Evolutionary conservation across 768 basidiomycete species (phyloP), one percentile per base, ranked within the genome.

Genomic region (Lenzites betulinus): DNA sequence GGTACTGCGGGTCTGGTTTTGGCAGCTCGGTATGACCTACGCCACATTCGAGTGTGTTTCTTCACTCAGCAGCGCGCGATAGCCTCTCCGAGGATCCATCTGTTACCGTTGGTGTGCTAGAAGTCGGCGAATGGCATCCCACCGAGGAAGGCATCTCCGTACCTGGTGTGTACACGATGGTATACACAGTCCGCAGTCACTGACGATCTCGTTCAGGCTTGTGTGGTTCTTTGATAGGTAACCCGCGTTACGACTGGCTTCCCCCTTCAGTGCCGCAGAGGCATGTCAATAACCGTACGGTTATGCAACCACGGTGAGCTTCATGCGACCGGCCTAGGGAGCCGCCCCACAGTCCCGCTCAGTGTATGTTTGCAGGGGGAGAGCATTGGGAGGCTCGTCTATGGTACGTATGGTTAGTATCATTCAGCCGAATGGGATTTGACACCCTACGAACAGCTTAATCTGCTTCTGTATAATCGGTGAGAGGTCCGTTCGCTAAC

Each of bases 71-170:
- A 25, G 12, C 22, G 12, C 25, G 44, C 13, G 23, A 7, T 36
- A 64, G 63, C 46, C 63, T 81, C 35, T 65, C 73, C 7, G 74
- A 77, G 47, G 74, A 79, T 60, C 55, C 69, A 0, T 61, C 69
- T 26, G 68, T 70, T 49, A 66, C 66, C 2, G 76, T 80, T 8
- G 65, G 76, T 42, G 74, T 79, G 4, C 63, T 75, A 49, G 74
- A 75, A 58, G 70, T 72, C 1, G 73, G 73, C 2, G 59, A 54
- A 3, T 51, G 50, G 49, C 16, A 51, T 15, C 49, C 64, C 33
- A 57, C 59, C 20, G 53, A 59, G 4, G 38, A 55, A 26, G 60
- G 54, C 3, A 39, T 51, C 26, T 30, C 49, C 25, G 43, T 59
- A 8, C 52, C 59, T 2, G 59, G 59, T 54, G 3, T 4, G 52